Base-by-base conservation (phyloP, 2,329 filamentous ascomycete genomes). In the Sporothrix dimorphospora region DNA sequence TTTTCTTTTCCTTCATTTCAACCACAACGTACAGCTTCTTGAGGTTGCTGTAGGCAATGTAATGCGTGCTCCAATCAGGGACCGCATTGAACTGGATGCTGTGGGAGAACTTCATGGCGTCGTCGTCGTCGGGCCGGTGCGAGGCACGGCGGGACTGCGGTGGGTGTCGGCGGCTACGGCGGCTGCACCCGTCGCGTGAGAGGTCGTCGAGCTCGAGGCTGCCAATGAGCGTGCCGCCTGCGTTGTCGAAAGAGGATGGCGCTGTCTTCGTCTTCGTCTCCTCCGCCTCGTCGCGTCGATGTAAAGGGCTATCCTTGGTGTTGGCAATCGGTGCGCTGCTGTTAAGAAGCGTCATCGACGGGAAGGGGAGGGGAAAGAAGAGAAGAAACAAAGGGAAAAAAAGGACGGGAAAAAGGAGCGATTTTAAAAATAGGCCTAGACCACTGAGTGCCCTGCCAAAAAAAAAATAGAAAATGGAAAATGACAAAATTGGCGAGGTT, bases 1-100 rank as follows among this genome's bases (percentile, higher is more conserved):
- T 11, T 0, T 38, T 8, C 8, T 5, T 14, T 27, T 5, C 14
- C 2, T 19, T 38, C 7, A 30, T 38, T 19, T 11, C 5, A 14
- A n/a, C 4, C 3, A n/a, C 4, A 16, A 72, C 74, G 57, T 45
- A 97, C 94, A 98, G 88, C 86, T 99, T 99, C 87, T 99, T 99
- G 77, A 99, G 88, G 79, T 98, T 98, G 84, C 94, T 98, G 83
- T 99, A 99, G 73, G 94, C 93, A 79, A 99, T 97, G 82, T 99
- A 99, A 82, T 98, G 90, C 78, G 91, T 94, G 85, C 94, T 98
- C 96, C 96, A 99, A 83, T 99, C 96, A n/a, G 96, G 96, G 77
- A 99, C 96, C 75, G 96, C 94, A 85, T 99, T 99, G 85, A 99
- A 99, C 86, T 99, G 96, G 78, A 99, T 91, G 83, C 95, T 98